Percentiles rank a stretch among this genome's conserved stretches.
Conservation (phyloP, 345 rosid species). For the Eucalyptus lansdowneana region DNA sequence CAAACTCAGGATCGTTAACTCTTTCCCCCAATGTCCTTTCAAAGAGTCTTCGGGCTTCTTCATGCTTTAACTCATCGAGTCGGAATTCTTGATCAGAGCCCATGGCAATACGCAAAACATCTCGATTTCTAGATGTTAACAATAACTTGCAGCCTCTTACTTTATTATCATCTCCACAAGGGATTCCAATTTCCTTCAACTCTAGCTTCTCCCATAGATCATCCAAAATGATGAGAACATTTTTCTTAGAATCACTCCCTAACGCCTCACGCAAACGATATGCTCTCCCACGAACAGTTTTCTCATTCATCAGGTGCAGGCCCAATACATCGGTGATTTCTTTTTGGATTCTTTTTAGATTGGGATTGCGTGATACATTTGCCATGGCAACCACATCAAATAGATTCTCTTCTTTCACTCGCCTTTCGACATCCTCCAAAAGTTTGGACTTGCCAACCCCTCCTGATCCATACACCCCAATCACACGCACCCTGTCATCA, state of each 20-base stretch:
- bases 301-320: neutral
- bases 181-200: constrained; percentile 5
- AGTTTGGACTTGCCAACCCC: neutral
- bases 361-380: neutral
- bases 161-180: neutral
- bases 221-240: constrained; percentile 13
- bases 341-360: neutral
- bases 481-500: neutral
- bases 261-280: neutral
- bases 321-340: neutral
- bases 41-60: neutral
- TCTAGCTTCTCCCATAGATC: constrained; percentile 3
- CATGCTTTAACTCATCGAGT: neutral
- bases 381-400: neutral
- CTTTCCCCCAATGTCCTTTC: fast-evolving
- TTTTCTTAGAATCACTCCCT: neutral
- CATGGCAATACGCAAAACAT: neutral
- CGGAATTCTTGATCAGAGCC: neutral
- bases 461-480: neutral
- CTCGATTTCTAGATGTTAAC: neutral
- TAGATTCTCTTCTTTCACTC: neutral
- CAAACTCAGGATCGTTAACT: fast-evolving
- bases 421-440: neutral
- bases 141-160: constrained; percentile 1
- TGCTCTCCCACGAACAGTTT: neutral